phyloP scores from a whole-genome alignment of 306 rosid genomes.

The Ormosia semicastrata region DNA sequence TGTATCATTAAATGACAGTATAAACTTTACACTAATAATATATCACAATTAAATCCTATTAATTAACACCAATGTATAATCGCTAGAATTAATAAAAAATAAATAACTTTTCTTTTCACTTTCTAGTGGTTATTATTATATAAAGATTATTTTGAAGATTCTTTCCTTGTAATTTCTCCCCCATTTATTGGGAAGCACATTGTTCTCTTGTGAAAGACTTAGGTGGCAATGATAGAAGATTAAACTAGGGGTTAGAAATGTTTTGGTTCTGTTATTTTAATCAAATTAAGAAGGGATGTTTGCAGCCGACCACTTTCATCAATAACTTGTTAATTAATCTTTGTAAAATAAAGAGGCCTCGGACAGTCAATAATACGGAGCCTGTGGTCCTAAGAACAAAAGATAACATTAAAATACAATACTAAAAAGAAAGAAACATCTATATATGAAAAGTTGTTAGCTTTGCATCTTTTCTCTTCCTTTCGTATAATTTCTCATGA shows the following conservation, averaged over 20 bases:
- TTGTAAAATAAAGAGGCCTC: not conserved
- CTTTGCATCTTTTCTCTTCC: not conserved
- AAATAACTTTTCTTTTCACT: not conserved
- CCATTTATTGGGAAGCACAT: constrained; percentile 46
- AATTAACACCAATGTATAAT: not conserved
- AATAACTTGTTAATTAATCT: constrained; percentile 13
- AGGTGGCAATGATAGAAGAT: constrained; percentile 27
- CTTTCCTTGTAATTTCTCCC: constrained; percentile 10
- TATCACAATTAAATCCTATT: too few relatives aligned
- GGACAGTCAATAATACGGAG: constrained; percentile 23
- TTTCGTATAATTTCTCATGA: not conserved
- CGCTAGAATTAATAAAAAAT: not conserved
- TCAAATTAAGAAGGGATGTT: not conserved
- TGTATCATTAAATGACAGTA: too few relatives aligned
- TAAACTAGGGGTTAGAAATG: not conserved
- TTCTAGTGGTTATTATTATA: not conserved
- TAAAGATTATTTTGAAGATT: not conserved
- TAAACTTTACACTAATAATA: too few relatives aligned
- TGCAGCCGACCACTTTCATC: constrained; percentile 44
- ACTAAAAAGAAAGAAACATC: not conserved
- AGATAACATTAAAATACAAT: constrained; percentile 6
- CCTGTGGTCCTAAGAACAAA: not conserved
- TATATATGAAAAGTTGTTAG: not conserved
- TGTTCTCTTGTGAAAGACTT: constrained; percentile 14
- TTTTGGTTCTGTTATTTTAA: not conserved